Percentiles rank a stretch among this genome's conserved stretches.
Evolutionary conservation across 1,284 basidiomycete species (phyloP).

Genomic region (Flammula alnicola): DNA sequence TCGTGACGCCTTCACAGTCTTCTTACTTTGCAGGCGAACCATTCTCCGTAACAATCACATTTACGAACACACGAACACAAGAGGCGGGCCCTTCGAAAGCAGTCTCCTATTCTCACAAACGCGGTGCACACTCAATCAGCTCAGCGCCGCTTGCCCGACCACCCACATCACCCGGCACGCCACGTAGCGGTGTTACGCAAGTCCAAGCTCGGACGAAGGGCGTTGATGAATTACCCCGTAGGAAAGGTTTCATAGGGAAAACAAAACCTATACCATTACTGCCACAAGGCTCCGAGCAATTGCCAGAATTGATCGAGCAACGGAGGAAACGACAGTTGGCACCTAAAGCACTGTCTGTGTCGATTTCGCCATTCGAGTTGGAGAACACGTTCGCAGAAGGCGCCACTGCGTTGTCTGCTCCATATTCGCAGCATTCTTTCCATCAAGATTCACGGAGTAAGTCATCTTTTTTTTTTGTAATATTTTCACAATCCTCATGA

Average conservation of each 20-base stretch:
- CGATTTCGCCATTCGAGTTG: conserved; percentile 51
- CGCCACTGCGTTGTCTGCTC: conserved; percentile 31
- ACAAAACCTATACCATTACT: conserved; percentile 14
- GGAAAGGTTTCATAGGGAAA: conserved; percentile 47
- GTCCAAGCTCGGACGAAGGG: conserved; percentile 26
- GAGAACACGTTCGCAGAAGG: conserved; percentile 37
- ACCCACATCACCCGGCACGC: conserved; percentile 77
- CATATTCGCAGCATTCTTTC: conserved; percentile 34
- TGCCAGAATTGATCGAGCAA: conserved; percentile 51
- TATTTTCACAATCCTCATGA: conserved; percentile 5
- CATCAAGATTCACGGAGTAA: conserved; percentile 28
- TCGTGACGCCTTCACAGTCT: conserved; percentile 79
- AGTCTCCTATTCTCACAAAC: conserved; percentile 54
- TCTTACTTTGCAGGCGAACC: conserved; percentile 93
- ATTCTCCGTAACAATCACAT: conserved; percentile 84
- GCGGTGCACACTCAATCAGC: conserved; percentile 75
- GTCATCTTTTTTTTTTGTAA: conserved; percentile 13
- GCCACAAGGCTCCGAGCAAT: conserved; percentile 35
- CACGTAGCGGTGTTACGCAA: conserved; percentile 44
- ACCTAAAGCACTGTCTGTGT: conserved; percentile 60
- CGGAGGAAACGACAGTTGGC: conserved; percentile 49
- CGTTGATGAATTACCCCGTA: conserved; percentile 30
- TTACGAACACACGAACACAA: conserved; percentile 79
- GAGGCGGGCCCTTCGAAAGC: conserved; percentile 41
- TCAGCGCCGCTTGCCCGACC: conserved; percentile 75